A percentile compares a stretch with the other conserved stretches of the same genome.
Conservation (phyloP, 2,329 filamentous ascomycete species). For the Macrophomina tecta region DNA sequence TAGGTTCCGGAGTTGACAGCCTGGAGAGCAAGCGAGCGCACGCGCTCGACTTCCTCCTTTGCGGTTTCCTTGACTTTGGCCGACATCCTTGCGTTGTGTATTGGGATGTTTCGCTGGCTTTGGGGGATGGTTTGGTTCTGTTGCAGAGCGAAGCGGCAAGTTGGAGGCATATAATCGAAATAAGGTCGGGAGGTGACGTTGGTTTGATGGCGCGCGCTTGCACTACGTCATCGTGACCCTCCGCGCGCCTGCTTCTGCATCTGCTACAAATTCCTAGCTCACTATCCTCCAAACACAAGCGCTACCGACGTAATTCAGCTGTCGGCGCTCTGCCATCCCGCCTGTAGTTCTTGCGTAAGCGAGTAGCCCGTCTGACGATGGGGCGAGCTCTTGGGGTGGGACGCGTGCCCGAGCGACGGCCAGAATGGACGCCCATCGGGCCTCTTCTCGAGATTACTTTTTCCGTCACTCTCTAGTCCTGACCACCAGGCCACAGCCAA, state of each 20-base stretch:
- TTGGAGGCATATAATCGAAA: background rate
- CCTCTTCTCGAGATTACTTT: too few relatives aligned
- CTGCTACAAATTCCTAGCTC: background rate
- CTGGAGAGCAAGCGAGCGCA: conserved; percentile 67
- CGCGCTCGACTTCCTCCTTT: conserved; percentile 73
- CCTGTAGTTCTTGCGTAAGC: too few relatives aligned
- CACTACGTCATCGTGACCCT: conserved; percentile 20
- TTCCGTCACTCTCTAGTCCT: too few relatives aligned
- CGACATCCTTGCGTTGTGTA: conserved; percentile 37
- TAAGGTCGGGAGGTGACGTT: background rate
- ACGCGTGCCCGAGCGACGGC: too few relatives aligned
- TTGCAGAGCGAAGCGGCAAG: background rate
- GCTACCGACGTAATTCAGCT: too few relatives aligned
- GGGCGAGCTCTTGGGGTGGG: too few relatives aligned
- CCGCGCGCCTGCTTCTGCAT: background rate
- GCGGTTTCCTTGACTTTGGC: conserved; percentile 64
- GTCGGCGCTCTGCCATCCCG: too few relatives aligned
- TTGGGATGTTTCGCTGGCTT: background rate
- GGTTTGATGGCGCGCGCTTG: too few relatives aligned
- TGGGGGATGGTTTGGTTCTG: background rate
- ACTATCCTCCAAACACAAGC: background rate
- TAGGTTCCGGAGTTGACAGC: conserved; percentile 80
- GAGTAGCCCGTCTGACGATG: too few relatives aligned
- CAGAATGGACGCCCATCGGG: too few relatives aligned
- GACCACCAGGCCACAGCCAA: too few relatives aligned